These are phyloP conservation scores for Diaporthe longicolla DNA, from an alignment of 2,329 filamentous ascomycete genomes.

Conservation along the genomic window DNA sequence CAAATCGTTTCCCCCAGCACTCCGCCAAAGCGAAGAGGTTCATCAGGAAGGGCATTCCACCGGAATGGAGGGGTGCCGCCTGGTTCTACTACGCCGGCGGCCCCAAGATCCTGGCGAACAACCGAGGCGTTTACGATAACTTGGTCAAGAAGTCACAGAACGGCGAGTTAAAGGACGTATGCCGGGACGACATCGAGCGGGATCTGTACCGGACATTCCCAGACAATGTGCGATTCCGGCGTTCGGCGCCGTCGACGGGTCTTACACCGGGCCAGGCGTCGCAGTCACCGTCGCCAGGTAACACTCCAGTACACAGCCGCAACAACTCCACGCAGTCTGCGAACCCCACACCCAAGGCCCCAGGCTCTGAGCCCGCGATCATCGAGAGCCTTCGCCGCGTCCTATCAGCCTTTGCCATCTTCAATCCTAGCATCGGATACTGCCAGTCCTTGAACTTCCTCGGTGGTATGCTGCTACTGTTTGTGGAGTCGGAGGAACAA, in stretches of 20 bases:
- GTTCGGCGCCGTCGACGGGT: conserved; percentile 53
- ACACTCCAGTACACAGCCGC: conserved; percentile 48
- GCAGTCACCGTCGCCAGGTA: conserved; percentile 50
- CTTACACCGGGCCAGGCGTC: conserved; percentile 48
- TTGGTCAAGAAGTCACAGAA: conserved; percentile 68
- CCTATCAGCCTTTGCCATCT: conserved; percentile 88
- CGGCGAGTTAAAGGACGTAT: conserved; percentile 74
- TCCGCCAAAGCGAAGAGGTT: conserved; percentile 90
- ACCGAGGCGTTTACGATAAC: conserved; percentile 82
- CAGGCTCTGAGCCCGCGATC: conserved; percentile 78
- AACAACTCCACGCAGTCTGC: conserved; percentile 43
- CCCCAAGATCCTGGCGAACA: conserved; percentile 81
- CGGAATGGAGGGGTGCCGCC: conserved; percentile 93
- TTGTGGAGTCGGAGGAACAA: conserved; percentile 90
- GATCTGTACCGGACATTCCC: conserved; percentile 95
- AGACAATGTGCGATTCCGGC: conserved; percentile 92
- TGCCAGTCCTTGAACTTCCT: conserved; percentile 97
- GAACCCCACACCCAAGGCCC: conserved; percentile 49
- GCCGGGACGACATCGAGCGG: conserved; percentile 92
- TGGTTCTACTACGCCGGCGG: conserved; percentile 98
- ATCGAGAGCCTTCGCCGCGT: conserved; percentile 87
- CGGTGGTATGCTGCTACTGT: conserved; percentile 88
- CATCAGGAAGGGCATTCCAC: conserved; percentile 92
- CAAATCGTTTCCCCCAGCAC: conserved; percentile 83
- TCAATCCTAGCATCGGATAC: conserved; percentile 93